Conservation (phyloP, 2,329 filamentous ascomycete genomes). For the Fusarium armeniacum region DNA sequence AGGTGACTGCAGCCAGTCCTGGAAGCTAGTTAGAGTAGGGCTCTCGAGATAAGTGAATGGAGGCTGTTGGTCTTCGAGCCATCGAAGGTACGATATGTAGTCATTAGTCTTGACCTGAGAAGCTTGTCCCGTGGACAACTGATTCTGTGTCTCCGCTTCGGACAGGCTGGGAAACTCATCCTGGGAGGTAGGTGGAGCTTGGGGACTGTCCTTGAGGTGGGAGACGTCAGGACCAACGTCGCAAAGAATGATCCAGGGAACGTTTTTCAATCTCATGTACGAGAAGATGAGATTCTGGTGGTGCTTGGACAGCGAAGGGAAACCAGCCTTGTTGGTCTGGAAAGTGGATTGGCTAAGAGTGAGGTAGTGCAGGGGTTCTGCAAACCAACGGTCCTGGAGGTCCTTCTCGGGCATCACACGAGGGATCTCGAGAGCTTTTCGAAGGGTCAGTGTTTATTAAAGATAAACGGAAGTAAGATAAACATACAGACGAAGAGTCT, state of each 20-base stretch:
- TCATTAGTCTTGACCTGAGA: constrained; percentile 50
- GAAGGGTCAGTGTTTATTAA: constrained; percentile 1
- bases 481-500: constrained; percentile 86
- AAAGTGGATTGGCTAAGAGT: constrained; percentile 69
- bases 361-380: constrained; percentile 75
- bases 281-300: constrained; percentile 73
- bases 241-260: constrained; percentile 74
- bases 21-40: constrained; percentile 71
- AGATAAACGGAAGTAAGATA: no score
- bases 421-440: constrained; percentile 69
- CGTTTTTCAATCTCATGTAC: constrained; percentile 74
- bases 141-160: constrained; percentile 67
- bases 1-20: constrained; percentile 96
- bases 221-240: constrained; percentile 68
- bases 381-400: constrained; percentile 77
- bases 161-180: constrained; percentile 77
- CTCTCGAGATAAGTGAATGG: constrained; percentile 67
- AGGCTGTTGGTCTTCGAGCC: constrained; percentile 86
- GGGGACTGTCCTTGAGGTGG: constrained; percentile 47
- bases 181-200: constrained; percentile 55
- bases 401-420: constrained; percentile 70
- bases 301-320: constrained; percentile 71
- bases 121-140: constrained; percentile 31
- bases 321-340: constrained; percentile 71
- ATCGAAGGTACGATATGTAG: constrained; percentile 84